phyloP scores from a whole-genome alignment of 2,329 filamentous ascomycete genomes.

The Ascochyta pisi region DNA sequence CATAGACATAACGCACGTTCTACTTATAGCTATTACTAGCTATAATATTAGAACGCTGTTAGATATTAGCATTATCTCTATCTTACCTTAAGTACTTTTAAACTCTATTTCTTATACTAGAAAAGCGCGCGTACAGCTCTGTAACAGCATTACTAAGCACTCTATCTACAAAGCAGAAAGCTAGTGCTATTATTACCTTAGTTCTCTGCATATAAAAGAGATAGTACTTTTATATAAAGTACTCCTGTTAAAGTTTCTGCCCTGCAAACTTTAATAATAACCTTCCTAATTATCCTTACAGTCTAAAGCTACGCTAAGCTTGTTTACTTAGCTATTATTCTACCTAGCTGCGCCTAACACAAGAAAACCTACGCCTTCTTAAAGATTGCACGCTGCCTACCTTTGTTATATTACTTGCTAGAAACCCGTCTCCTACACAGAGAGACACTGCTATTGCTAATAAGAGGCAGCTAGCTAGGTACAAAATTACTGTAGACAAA shows the following conservation, averaged over 20 bases:
- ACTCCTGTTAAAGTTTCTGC: not conserved
- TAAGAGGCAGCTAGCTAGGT: constrained; percentile 19
- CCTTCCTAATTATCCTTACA: not conserved
- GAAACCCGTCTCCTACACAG: constrained; percentile 21
- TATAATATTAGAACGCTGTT: not conserved
- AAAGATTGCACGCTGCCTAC: not conserved
- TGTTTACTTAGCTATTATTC: not conserved
- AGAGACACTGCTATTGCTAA: constrained; percentile 14
- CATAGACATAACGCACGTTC: not conserved
- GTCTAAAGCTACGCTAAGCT: not conserved
- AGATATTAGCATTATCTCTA: not conserved
- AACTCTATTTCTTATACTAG: not conserved
- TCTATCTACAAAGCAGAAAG: not conserved
- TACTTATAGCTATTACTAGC: not conserved
- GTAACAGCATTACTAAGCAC: not conserved
- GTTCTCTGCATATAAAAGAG: not conserved
- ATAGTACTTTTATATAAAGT: not conserved
- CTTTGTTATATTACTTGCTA: not conserved
- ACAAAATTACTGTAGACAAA: constrained; percentile 22
- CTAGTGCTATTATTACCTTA: not conserved
- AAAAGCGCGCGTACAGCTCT: not conserved
- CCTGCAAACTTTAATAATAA: not conserved
- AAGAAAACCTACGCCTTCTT: not conserved
- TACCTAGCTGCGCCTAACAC: not conserved
- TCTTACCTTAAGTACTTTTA: not conserved